Evolutionary conservation across 2,329 filamentous ascomycete genomes (phyloP), one percentile per base, ranked within the genome.

Genomic region (Botryotinia convoluta): DNA sequence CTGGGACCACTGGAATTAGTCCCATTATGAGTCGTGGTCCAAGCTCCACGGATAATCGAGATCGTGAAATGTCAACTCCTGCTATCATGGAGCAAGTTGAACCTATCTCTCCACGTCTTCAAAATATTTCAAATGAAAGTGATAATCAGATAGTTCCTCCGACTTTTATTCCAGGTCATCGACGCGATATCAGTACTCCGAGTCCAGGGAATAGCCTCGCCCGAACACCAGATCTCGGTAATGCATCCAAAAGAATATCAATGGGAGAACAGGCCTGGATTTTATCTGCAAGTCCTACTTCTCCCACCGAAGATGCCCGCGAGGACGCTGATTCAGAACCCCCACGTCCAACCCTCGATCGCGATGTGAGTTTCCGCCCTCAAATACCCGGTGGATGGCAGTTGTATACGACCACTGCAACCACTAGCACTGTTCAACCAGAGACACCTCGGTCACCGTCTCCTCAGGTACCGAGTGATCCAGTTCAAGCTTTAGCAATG

Each of bases 21-120:
- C 90, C 90, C 2, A 92, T 92, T 71, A 90, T 92, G 80, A 87
- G 85, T 76, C 69, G 86, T 85, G 78, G 77, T n/a, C 84, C 87
- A 9, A 86, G 86, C 73, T 81, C 82, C 65, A 82, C 81, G 22
- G 77, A 81, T 62, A 76, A 61, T 35, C 74, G 77, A 68, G 75
- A 75, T 71, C 83, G 83, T 54, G 83, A 83, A 59, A 79, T 78
- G 14, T 73, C 76, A 65, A 87, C 88, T 5, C 86, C 87, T 59
- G 85, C 85, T 1, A 90, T 90, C 75, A 83, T 83, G 39, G 88
- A 91, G 79, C 87, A 89, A 37, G 72, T 77, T 75, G 80, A 78
- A 73, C 78, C 67, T 69, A 74, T 37, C 73, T 81, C 69, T 75
- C 80, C 72, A 4, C 37, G 44, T 22, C 22, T 59, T 32, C 61